Percentiles rank a stretch among this genome's conserved stretches.
Evolutionary conservation across 805 yeast species (phyloP).

Genomic region (Saccharomycopsis selenospora): DNA sequence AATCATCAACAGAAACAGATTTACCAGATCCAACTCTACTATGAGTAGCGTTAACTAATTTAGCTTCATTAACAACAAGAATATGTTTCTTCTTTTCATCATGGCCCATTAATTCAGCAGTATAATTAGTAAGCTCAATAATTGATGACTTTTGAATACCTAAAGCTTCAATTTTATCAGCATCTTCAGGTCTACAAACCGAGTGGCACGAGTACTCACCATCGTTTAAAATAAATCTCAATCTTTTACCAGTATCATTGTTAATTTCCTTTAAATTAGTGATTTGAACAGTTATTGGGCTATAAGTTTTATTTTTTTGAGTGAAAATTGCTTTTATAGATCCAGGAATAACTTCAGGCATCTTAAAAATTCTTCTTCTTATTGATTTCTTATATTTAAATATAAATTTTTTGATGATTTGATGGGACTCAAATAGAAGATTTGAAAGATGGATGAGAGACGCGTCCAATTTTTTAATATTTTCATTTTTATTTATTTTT

Average conservation of each 20-base stretch:
- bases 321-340: constrained; percentile 7
- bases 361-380: neutral
- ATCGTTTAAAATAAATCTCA: constrained; percentile 44
- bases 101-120: constrained; percentile 34
- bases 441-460: too few species aligned
- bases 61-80: constrained; percentile 23
- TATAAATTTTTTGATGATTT: too few species aligned
- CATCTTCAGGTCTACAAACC: constrained; percentile 44
- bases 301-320: neutral
- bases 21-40: constrained; percentile 30
- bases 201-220: constrained; percentile 46
- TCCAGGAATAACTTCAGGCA: constrained; percentile 11
- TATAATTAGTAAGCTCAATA: constrained; percentile 35
- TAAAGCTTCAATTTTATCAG: constrained; percentile 36
- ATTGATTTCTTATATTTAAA: too few species aligned
- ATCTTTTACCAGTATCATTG: constrained; percentile 36
- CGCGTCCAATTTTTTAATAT: too few species aligned
- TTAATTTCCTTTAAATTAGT: constrained; percentile 32
- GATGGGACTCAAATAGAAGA: too few species aligned
- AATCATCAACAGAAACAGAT: constrained; percentile 46
- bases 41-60: constrained; percentile 4
- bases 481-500: too few species aligned
- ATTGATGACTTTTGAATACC: constrained; percentile 41
- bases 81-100: constrained; percentile 27
- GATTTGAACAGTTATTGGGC: constrained; percentile 32